Conservation (phyloP, 2,329 filamentous ascomycete species). For the Thielaviopsis musarum region DNA sequence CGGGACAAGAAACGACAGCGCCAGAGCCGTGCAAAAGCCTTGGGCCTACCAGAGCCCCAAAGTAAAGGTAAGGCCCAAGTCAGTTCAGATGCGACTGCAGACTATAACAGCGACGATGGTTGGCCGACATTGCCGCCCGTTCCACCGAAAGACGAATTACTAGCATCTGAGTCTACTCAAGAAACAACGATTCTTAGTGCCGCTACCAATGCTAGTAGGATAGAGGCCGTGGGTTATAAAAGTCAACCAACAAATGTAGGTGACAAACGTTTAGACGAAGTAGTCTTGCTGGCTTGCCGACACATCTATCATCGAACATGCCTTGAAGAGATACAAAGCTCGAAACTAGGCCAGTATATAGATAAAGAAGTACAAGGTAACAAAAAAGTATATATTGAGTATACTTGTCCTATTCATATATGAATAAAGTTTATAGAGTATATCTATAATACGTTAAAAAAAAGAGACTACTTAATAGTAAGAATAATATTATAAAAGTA, state of each 20-base stretch:
- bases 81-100: conserved; percentile 14
- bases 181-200: too few species aligned
- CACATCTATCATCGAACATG: conserved; percentile 56
- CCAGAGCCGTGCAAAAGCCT: conserved; percentile 23
- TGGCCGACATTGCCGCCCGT: conserved; percentile 10
- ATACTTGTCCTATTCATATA: background rate
- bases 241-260: conserved; percentile 18
- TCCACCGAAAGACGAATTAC: background rate
- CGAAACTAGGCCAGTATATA: conserved; percentile 21
- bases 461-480: too few species aligned
- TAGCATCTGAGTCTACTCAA: background rate
- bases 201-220: too few species aligned
- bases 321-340: conserved; percentile 45
- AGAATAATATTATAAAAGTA: too few species aligned
- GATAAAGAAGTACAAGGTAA: background rate
- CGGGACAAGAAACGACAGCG: conserved; percentile 29
- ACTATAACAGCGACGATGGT: conserved; percentile 21
- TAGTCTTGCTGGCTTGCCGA: conserved; percentile 53
- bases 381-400: background rate
- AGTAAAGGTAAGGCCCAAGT: conserved; percentile 40
- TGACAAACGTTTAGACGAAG: conserved; percentile 35
- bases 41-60: conserved; percentile 23
- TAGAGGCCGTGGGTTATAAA: background rate
- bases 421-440: conserved; percentile 12
- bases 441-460: too few species aligned